Conservation (phyloP, 148 eudicot species). For the Rhododendron ferrugineum region DNA sequence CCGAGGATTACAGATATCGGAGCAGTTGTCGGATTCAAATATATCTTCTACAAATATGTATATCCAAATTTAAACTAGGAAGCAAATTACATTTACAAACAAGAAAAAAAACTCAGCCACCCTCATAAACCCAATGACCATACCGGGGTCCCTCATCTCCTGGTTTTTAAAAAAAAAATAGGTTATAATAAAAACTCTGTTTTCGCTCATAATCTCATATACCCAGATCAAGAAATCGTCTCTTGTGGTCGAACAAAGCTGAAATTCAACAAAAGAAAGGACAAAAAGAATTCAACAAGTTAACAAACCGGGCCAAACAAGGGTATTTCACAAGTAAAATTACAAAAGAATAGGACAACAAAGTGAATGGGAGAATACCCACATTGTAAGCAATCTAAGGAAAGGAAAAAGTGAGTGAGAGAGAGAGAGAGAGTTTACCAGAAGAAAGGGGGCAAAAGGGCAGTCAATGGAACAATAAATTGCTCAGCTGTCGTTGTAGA, state of each 20-base stretch:
- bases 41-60: background rate
- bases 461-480: slow-evolving; percentile 14
- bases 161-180: background rate
- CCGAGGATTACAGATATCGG: slow-evolving; percentile 34
- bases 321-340: slow-evolving; percentile 7
- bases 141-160: slow-evolving; percentile 43
- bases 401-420: slow-evolving; percentile 12
- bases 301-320: slow-evolving; percentile 4
- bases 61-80: slow-evolving; percentile 5
- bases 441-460: slow-evolving; percentile 15
- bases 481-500: slow-evolving; percentile 3
- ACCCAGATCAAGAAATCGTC: slow-evolving; percentile 23
- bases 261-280: slow-evolving; percentile 11
- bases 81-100: slow-evolving; percentile 27
- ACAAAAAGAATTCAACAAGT: slow-evolving; percentile 10
- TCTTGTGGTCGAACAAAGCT: slow-evolving; percentile 28
- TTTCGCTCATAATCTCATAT: slow-evolving; percentile 12
- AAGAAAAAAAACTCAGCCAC: slow-evolving; percentile 12
- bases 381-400: slow-evolving; percentile 46
- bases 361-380: slow-evolving; percentile 46
- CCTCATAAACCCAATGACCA: slow-evolving; percentile 27
- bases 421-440: slow-evolving; percentile 32
- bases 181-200: slow-evolving; percentile 17
- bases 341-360: slow-evolving; percentile 15
- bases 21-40: slow-evolving; percentile 5